Base-by-base conservation (phyloP, 305 asterid species). In the Plantago lanceolata region DNA sequence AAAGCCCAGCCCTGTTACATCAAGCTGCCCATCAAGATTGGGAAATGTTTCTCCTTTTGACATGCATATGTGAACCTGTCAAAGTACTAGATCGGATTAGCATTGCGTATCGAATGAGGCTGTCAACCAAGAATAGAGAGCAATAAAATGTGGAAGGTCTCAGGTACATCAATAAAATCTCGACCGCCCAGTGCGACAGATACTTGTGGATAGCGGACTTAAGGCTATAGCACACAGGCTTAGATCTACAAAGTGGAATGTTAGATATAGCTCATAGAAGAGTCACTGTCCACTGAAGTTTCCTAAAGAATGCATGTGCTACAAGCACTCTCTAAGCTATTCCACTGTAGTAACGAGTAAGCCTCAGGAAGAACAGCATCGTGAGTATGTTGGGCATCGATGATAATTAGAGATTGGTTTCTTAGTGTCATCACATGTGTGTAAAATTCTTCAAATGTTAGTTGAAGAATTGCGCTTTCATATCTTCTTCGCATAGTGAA, bases 11-110 rank as follows among this genome's bases (percentile, higher is more conserved):
- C 96, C 97, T 35, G 97, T 83, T 57, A 88, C 95, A 78, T 94
- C 97, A 76, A 94, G 95, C 85, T 94, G 97, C 77, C 99, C 99
- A 66, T 94, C 95, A 75, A 94, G 93, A 76, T 88, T 94, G 48
- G 97, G 97, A 82, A 94, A 94, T 13, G 82, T 86, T 72, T 94
- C 99, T 66, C 96, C 97, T 67, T 62, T 78, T 35, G 97, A 91
- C 99, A 94, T 90, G 88, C 99, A 94, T 77, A 94, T 84, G 79
- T 94, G 99, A 82, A 94, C 96, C 99, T 94, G 87, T 65, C 44
- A 64, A 68, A 54, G 65, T 57, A 75, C 17, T 16, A 29, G 45
- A 56, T 56, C 13, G 29, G 33, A 28, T 29, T 56, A 29, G 16
- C 29, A 2, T 15, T 56, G 61, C 12, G 15, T 5, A 15, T 56